Evolutionary conservation across 176 grass and related monocot species (phyloP).

Genomic region (Ensete ventricosum): DNA sequence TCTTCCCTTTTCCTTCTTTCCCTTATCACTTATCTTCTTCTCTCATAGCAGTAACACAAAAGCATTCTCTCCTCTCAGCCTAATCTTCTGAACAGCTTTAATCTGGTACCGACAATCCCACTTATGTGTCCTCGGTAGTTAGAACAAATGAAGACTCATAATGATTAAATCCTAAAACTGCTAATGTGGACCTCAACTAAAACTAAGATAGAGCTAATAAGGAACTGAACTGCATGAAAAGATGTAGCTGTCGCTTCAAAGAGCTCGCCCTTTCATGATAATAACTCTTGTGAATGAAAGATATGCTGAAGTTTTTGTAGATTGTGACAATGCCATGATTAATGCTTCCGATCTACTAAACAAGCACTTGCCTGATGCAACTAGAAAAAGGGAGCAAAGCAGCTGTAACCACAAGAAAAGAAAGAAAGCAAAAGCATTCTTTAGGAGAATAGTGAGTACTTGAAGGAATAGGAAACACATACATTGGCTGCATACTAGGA

Average conservation of each 20-base stretch:
- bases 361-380: neutral
- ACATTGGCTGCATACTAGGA: constrained; percentile 69
- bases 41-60: too few species aligned
- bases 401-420: neutral
- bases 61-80: too few species aligned
- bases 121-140: neutral
- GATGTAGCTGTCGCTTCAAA: too few species aligned
- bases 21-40: too few species aligned
- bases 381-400: neutral
- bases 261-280: too few species aligned
- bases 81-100: neutral
- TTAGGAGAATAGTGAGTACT: constrained; percentile 12
- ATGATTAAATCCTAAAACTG: neutral
- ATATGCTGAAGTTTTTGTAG: too few species aligned
- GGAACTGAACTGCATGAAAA: neutral
- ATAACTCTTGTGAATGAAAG: too few species aligned
- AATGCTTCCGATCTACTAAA: too few species aligned
- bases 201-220: neutral
- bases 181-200: neutral
- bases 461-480: constrained; percentile 1
- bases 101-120: neutral
- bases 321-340: too few species aligned
- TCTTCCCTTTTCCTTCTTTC: too few species aligned
- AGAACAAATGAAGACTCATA: neutral
- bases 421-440: neutral